Conservation (phyloP, 371 early-diverging fungal genomes). For the Sporodiniella umbellata region DNA sequence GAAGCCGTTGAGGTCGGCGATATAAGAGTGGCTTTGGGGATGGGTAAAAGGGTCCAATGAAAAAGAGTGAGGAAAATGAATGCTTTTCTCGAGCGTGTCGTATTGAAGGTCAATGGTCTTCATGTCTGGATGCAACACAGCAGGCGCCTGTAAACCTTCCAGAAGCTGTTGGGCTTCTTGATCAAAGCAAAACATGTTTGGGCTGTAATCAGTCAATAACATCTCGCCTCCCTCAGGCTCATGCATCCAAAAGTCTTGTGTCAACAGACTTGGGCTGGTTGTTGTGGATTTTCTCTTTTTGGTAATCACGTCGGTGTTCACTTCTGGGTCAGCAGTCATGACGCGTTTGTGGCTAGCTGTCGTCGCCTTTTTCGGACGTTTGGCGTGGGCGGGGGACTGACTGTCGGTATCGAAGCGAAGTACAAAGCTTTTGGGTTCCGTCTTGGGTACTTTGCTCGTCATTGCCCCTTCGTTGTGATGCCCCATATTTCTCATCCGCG, state of each 20-base stretch:
- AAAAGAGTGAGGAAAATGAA: constrained; percentile 8
- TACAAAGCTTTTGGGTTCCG: constrained; percentile 16
- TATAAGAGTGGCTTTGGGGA: constrained; percentile 9
- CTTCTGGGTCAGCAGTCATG: too few species aligned
- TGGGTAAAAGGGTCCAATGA: constrained; percentile 10
- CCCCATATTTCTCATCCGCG: constrained; percentile 13
- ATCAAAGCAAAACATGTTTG: constrained; percentile 5
- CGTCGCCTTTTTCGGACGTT: neutral
- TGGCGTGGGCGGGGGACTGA: too few species aligned
- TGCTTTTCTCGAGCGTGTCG: constrained; percentile 6
- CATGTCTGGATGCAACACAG: constrained; percentile 13
- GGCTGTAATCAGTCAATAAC: constrained; percentile 6
- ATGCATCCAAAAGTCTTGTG: constrained; percentile 13
- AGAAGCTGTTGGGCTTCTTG: constrained; percentile 15
- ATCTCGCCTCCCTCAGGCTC: constrained; percentile 6
- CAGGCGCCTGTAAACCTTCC: constrained; percentile 10
- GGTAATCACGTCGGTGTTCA: constrained; percentile 2
- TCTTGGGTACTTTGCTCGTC: constrained; percentile 3
- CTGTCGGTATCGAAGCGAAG: constrained; percentile 17
- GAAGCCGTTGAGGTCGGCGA: constrained; percentile 6
- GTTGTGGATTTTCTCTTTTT: constrained; percentile 29
- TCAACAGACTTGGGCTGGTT: neutral
- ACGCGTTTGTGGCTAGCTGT: too few species aligned
- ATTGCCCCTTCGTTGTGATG: constrained; percentile 9
- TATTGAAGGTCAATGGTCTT: constrained; percentile 18